Conservation (phyloP, 352 stramenopile species). For the Pythium apleroticum region DNA sequence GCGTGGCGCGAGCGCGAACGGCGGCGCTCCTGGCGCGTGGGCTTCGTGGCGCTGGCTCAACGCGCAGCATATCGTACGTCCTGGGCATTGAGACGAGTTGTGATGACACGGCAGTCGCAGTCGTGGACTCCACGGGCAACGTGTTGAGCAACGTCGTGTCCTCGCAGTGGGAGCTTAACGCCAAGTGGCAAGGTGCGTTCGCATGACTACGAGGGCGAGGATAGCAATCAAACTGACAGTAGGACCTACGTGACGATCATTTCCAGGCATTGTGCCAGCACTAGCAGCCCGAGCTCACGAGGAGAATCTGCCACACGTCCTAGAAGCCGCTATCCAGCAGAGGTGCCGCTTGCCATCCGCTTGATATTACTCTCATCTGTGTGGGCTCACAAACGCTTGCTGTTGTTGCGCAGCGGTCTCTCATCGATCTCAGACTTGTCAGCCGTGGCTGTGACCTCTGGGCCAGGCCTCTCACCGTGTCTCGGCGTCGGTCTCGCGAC, state of each 20-base stretch:
- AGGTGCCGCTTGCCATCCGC: constrained; percentile 42
- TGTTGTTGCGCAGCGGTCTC: constrained; percentile 45
- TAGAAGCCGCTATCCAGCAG: constrained; percentile 87
- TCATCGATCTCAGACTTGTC: constrained; percentile 83
- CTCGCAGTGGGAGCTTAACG: constrained; percentile 91
- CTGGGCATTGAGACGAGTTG: constrained; percentile 96
- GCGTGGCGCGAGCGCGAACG: constrained; percentile 2
- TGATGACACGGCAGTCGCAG: constrained; percentile 92
- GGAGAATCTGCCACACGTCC: constrained; percentile 94
- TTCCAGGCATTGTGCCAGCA: constrained; percentile 93
- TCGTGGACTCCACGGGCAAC: constrained; percentile 88
- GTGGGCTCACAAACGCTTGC: not conserved
- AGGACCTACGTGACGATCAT: not conserved
- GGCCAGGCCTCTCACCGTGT: constrained; percentile 96
- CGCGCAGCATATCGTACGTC: constrained; percentile 58
- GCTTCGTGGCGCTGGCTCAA: not conserved
- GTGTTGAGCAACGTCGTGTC: constrained; percentile 94
- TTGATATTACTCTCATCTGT: not conserved
- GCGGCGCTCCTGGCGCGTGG: constrained; percentile 5
- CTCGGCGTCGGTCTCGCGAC: constrained; percentile 92
- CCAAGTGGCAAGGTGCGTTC: constrained; percentile 73
- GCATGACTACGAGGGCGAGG: not conserved
- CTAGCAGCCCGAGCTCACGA: constrained; percentile 93
- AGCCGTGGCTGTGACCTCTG: constrained; percentile 95
- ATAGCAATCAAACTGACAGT: not conserved